Evolutionary conservation across 179 eudicot species (phyloP).

Genomic region (Spergularia azorica): DNA sequence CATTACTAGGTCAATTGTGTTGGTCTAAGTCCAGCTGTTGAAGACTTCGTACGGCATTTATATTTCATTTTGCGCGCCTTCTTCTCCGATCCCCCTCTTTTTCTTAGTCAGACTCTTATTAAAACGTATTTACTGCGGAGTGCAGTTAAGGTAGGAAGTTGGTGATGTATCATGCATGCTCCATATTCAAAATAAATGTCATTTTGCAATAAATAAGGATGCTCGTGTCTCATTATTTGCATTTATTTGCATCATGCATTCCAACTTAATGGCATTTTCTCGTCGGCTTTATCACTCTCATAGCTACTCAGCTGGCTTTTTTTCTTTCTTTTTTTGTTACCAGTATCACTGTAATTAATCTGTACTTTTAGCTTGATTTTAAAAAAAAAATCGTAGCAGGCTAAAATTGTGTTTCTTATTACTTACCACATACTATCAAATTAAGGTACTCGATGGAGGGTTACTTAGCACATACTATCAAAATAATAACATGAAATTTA

Average conservation of each 20-base stretch:
- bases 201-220: background rate
- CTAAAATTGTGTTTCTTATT: no score
- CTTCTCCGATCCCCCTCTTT: constrained; percentile 9
- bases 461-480: no score
- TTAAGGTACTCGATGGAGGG: no score
- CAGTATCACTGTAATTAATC: no score
- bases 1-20: no score
- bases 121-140: background rate
- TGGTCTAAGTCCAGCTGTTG: background rate
- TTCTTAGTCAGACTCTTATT: constrained; percentile 5
- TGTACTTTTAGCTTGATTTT: no score
- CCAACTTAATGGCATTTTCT: no score
- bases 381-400: no score
- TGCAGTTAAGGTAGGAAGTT: constrained; percentile 26
- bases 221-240: constrained; percentile 5
- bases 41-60: background rate
- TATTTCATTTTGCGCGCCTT: background rate
- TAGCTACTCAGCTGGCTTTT: background rate
- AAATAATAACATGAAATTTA: no score
- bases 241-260: background rate
- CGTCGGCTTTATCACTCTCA: background rate
- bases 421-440: no score
- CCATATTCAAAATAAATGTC: constrained; percentile 25
- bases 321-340: background rate
- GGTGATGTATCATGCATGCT: constrained; percentile 3